Evolutionary conservation across 495 filamentous ascomycete genomes (phyloP).

Genomic region (Aspergillus homomorphus): DNA sequence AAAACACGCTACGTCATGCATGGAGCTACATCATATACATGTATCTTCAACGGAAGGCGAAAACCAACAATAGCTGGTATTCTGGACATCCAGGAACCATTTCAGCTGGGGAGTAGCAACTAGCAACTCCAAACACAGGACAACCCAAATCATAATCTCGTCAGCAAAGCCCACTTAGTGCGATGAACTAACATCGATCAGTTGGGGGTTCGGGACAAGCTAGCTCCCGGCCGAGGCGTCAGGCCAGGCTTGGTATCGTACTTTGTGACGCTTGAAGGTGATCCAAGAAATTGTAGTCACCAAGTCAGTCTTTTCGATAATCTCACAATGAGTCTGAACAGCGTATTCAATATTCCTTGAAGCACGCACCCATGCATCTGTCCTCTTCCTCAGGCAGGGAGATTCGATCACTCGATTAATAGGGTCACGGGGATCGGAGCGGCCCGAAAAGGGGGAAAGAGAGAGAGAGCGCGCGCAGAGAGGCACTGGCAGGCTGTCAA

Average conservation of each 20-base stretch:
- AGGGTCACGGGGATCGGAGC: not conserved
- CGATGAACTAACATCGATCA: conserved; percentile 3
- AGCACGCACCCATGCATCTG: not conserved
- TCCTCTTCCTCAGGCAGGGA: not conserved
- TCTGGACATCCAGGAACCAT: not conserved
- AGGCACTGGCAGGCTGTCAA: not conserved
- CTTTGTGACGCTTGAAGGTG: not conserved
- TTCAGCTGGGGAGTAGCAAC: not conserved
- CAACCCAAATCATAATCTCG: not conserved
- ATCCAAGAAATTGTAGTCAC: not conserved
- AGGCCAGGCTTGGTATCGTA: conserved; percentile 4
- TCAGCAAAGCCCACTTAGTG: not conserved
- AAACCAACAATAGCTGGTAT: not conserved
- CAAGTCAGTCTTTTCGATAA: not conserved
- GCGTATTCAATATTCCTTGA: not conserved
- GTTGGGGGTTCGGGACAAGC: not conserved
- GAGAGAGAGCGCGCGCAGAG: not conserved
- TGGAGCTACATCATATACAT: not conserved
- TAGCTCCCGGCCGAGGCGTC: not conserved
- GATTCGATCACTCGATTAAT: too few species aligned
- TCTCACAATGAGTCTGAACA: too few species aligned
- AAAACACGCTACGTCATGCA: not conserved
- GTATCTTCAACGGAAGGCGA: not conserved
- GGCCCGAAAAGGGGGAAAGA: not conserved
- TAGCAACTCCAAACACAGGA: not conserved